Base-by-base conservation (phyloP, 768 basidiomycete species). In the Lyophyllum semitale region DNA sequence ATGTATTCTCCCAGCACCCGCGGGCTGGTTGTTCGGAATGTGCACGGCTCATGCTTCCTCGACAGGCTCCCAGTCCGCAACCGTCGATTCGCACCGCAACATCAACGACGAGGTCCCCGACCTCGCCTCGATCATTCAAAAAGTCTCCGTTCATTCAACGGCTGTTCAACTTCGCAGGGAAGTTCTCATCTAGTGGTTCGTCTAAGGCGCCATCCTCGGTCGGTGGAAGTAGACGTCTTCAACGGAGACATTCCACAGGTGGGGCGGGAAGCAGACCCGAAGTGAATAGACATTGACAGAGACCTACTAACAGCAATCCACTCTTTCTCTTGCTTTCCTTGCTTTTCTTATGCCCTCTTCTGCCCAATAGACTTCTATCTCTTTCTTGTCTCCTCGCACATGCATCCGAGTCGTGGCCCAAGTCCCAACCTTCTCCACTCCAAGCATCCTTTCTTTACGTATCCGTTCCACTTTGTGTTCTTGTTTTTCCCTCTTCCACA, bases 61-160 rank as follows among this genome's bases (percentile, higher is more conserved):
- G 62, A 59, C 55, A 77, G 76, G 54, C 66, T 49, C 69, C 72
- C 35, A 73, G 70, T 63, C 76, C 81, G 59, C 78, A 79, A 33
- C 72, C 76, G 23, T 85, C 84, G 12, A 73, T 85, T 22, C 75
- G 74, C 57, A 84, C 85, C 25, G 79, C 82, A 43, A 84, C 81
- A n/a, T 83, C 83, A 8, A 77, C 82, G 38, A 81, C 75, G 51
- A 82, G 81, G 63, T 82, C 84, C 13, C 78, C 78, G n/a, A 78
- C 75, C 41, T 79, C 83, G 8, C 80, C 83, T 35, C 59, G 62
- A 32, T 71, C 69, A 35, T 59, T 69, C 49, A 84, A 78, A 71
- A 84, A 81, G 58, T 81, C 57, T 2, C 48, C 82, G 30, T 82
- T 89, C 60, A 81, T 88, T 64, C 80, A 81, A 64, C 79, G 87